phyloP scores from a whole-genome alignment of 2,329 filamentous ascomycete genomes.

The Sphaceloma murrayae region DNA sequence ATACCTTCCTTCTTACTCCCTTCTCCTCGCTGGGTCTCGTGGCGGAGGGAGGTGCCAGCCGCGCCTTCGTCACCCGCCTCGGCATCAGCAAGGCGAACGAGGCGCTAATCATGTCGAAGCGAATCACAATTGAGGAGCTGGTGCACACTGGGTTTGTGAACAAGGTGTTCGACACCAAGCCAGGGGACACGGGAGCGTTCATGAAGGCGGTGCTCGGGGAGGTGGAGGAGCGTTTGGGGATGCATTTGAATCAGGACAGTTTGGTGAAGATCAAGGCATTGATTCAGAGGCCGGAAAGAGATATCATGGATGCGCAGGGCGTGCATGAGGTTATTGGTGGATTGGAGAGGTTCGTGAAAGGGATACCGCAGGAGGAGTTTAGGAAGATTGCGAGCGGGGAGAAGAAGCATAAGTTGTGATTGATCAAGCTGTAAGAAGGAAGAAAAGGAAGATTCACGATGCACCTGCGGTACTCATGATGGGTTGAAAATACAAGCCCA shows the following conservation, averaged over 20 bases:
- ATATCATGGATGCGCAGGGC: constrained; percentile 65
- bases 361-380: constrained; percentile 83
- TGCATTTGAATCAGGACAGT: constrained; percentile 70
- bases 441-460: no score
- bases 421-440: no score
- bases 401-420: constrained; percentile 85
- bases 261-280: constrained; percentile 76
- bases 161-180: constrained; percentile 57
- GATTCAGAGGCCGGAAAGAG: constrained; percentile 63
- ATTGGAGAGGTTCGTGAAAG: constrained; percentile 66
- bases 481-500: no score
- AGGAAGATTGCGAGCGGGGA: constrained; percentile 71
- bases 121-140: constrained; percentile 64
- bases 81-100: constrained; percentile 80
- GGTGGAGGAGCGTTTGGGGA: constrained; percentile 69
- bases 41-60: constrained; percentile 72
- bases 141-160: constrained; percentile 75
- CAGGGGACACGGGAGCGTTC: constrained; percentile 59
- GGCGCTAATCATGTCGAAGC: constrained; percentile 81
- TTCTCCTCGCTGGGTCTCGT: constrained; percentile 87
- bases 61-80: constrained; percentile 68
- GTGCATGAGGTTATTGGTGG: constrained; percentile 79
- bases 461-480: no score
- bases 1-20: constrained; percentile 78
- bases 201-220: constrained; percentile 61